A percentile compares a stretch with the other conserved stretches of the same genome.
Evolutionary conservation across 208 protist genomes (phyloP).

Genomic region (Herpetomonas samuelpessoai): DNA sequence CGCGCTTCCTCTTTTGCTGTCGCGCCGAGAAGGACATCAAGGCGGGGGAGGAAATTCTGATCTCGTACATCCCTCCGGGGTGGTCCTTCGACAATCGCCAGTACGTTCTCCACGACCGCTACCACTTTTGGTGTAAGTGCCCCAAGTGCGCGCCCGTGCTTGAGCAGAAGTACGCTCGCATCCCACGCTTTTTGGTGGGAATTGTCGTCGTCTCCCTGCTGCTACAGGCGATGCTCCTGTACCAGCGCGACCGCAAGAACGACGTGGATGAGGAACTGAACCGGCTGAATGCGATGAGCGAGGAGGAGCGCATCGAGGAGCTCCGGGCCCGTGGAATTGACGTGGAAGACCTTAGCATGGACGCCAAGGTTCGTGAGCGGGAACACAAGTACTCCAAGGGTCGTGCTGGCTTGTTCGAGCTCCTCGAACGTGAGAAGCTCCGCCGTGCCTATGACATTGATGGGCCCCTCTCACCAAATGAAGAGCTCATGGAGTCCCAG

Average conservation of each 20-base stretch:
- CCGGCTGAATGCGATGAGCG: constrained; percentile 22
- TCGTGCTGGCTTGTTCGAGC: constrained; percentile 47
- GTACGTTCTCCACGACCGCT: constrained; percentile 90
- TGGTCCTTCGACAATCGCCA: constrained; percentile 89
- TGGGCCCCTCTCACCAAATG: constrained; percentile 11
- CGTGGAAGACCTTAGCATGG: constrained; percentile 22
- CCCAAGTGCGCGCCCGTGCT: constrained; percentile 71
- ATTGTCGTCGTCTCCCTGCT: constrained; percentile 52
- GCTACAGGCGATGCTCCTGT: constrained; percentile 64
- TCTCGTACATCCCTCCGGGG: constrained; percentile 79
- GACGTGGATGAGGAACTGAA: constrained; percentile 31
- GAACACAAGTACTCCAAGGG: constrained; percentile 28
- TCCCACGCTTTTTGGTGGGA: constrained; percentile 41
- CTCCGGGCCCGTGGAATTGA: constrained; percentile 40
- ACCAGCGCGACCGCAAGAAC: constrained; percentile 39
- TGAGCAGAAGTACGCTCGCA: constrained; percentile 55
- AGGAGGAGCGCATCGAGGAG: constrained; percentile 42
- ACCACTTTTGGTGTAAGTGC: constrained; percentile 89
- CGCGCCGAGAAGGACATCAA: constrained; percentile 71
- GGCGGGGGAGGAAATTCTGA: constrained; percentile 69
- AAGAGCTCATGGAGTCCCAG: background rate
- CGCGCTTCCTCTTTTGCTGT: constrained; percentile 85
- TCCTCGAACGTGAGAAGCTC: constrained; percentile 43
- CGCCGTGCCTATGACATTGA: constrained; percentile 26
- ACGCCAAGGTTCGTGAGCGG: constrained; percentile 6